Conservation (phyloP, 768 basidiomycete species). For the Lactarius trivialis region DNA sequence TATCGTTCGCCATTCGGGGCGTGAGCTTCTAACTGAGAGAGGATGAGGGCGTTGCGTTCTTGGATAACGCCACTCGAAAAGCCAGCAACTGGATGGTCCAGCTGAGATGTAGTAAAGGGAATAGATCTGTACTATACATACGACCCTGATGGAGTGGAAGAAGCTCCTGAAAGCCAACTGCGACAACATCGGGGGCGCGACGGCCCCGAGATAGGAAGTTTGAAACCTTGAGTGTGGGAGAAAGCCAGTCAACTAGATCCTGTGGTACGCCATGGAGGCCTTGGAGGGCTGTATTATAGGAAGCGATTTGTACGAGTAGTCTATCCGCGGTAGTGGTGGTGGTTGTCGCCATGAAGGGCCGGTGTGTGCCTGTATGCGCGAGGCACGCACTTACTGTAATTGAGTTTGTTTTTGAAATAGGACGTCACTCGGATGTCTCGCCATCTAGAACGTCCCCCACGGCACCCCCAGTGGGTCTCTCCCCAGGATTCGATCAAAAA, state of each 20-base stretch:
- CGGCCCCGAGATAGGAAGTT: constrained; percentile 55
- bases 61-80: constrained; percentile 64
- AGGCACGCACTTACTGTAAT: not conserved
- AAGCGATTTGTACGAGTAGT: constrained; percentile 71
- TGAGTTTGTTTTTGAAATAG: not conserved
- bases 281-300: constrained; percentile 91
- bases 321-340: constrained; percentile 20
- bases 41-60: constrained; percentile 63
- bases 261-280: constrained; percentile 66
- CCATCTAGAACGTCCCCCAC: not conserved
- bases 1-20: constrained; percentile 70
- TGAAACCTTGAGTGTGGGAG: constrained; percentile 73
- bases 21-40: constrained; percentile 64
- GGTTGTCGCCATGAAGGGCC: not conserved
- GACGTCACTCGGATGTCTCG: not conserved
- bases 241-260: constrained; percentile 88
- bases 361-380: not conserved
- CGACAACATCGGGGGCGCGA: constrained; percentile 80
- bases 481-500: not conserved
- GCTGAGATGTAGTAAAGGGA: constrained; percentile 11
- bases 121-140: constrained; percentile 28
- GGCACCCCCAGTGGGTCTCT: not conserved
- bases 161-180: constrained; percentile 90
- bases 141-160: constrained; percentile 83
- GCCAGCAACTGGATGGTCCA: constrained; percentile 56